Evolutionary conservation across 2,329 filamentous ascomycete species (phyloP).

Genomic region (Dichotomopilus funicola): DNA sequence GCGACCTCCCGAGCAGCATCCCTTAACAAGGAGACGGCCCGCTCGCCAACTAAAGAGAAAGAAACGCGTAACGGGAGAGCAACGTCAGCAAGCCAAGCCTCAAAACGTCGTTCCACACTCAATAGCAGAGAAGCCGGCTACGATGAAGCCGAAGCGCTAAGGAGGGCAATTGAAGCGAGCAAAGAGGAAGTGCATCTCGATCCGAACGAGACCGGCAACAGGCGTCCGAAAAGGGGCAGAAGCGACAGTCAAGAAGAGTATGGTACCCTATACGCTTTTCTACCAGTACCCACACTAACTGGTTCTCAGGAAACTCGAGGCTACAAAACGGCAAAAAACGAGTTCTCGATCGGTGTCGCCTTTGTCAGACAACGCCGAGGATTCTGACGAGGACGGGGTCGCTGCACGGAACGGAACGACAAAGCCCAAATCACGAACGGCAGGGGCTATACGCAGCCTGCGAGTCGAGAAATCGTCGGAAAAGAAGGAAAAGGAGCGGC

Average conservation of each 20-base stretch:
- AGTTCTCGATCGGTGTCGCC: slow-evolving; percentile 66
- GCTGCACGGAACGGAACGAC: slow-evolving; percentile 41
- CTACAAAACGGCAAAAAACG: slow-evolving; percentile 76
- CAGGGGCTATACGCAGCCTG: slow-evolving; percentile 46
- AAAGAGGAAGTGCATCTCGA: slow-evolving; percentile 65
- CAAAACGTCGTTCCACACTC: slow-evolving; percentile 91
- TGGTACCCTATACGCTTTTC: neutral
- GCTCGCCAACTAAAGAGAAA: slow-evolving; percentile 44
- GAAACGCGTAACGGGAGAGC: slow-evolving; percentile 51
- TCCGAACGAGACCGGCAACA: slow-evolving; percentile 45
- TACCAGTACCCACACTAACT: slow-evolving; percentile 17
- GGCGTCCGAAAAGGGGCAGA: slow-evolving; percentile 73
- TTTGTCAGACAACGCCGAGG: slow-evolving; percentile 48
- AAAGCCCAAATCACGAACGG: slow-evolving; percentile 54
- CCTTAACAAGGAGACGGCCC: slow-evolving; percentile 54
- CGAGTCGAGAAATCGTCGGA: slow-evolving; percentile 51
- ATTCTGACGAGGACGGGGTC: slow-evolving; percentile 64
- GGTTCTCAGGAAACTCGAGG: slow-evolving; percentile 56
- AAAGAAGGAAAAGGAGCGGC: slow-evolving; percentile 67
- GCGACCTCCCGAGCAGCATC: slow-evolving; percentile 58
- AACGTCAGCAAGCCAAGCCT: slow-evolving; percentile 47
- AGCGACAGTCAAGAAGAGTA: slow-evolving; percentile 94
- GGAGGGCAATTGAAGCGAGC: slow-evolving; percentile 89
- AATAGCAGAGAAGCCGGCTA: slow-evolving; percentile 94
- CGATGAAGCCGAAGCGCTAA: slow-evolving; percentile 85